Conservation (phyloP, 2,329 filamentous ascomycete genomes). For the Arachnomyces sp. region DNA sequence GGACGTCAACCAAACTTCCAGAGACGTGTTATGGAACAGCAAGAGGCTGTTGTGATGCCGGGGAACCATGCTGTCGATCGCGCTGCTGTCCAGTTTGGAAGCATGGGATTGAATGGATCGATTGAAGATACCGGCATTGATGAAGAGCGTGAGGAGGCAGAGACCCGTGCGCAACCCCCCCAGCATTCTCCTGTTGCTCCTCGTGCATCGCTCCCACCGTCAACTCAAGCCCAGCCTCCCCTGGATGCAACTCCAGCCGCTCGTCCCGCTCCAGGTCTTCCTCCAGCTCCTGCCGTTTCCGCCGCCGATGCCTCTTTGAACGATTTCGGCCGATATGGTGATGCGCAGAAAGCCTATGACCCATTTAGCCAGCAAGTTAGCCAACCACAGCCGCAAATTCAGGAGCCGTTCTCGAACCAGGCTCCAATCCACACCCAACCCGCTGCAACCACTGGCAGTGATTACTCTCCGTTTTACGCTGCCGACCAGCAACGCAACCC, state of each 20-base stretch:
- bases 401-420: conserved; percentile 49
- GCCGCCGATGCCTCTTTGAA: conserved; percentile 38
- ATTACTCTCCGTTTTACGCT: conserved; percentile 82
- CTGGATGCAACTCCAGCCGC: conserved; percentile 34
- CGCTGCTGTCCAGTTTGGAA: conserved; percentile 90
- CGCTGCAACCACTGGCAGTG: conserved; percentile 52
- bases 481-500: conserved; percentile 64
- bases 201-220: conserved; percentile 76
- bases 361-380: conserved; percentile 71
- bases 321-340: conserved; percentile 49
- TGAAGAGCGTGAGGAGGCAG: conserved; percentile 87
- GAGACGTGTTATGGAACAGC: conserved; percentile 82
- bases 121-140: conserved; percentile 61
- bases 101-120: conserved; percentile 77
- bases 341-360: conserved; percentile 74
- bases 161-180: conserved; percentile 87
- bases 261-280: conserved; percentile 55
- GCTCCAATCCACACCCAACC: conserved; percentile 57
- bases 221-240: conserved; percentile 29
- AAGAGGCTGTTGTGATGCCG: conserved; percentile 97
- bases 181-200: conserved; percentile 87
- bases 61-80: conserved; percentile 92
- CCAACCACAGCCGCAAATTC: conserved; percentile 47
- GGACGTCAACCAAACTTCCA: conserved; percentile 72
- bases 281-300: conserved; percentile 51